These are phyloP conservation scores for Arthrobotrys iridis DNA, from an alignment of 2,329 filamentous ascomycete species.

Conservation along the genomic window DNA sequence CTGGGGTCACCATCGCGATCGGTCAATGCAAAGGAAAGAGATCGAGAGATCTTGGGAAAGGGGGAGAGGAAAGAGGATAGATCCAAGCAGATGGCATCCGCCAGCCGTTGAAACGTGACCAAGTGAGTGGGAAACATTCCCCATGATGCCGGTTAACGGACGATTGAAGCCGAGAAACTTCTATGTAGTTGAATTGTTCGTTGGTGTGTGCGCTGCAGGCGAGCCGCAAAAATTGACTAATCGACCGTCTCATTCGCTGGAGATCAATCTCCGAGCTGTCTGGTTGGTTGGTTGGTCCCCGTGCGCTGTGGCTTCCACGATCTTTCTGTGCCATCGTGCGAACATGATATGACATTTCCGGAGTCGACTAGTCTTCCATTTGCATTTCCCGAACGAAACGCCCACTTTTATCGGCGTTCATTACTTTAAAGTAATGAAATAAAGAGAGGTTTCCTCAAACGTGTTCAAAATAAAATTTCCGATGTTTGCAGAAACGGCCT, in stretches of 20 bases:
- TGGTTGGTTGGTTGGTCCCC: constrained; percentile 17
- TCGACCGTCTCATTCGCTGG: constrained; percentile 15
- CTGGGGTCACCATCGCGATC: not conserved
- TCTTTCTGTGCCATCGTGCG: constrained; percentile 21
- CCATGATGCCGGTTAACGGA: not conserved
- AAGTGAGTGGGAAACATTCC: not conserved
- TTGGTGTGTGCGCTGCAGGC: constrained; percentile 1
- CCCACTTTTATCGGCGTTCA: not conserved
- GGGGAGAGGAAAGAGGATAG: not conserved
- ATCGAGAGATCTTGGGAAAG: no score
- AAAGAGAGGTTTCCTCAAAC: constrained; percentile 4
- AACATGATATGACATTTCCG: constrained; percentile 35
- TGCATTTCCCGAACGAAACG: not conserved
- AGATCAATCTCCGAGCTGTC: not conserved
- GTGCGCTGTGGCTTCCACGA: constrained; percentile 5
- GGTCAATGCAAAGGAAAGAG: no score
- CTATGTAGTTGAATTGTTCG: not conserved
- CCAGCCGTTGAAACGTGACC: not conserved
- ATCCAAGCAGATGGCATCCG: not conserved
- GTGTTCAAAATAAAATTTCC: constrained; percentile 9
- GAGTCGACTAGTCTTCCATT: not conserved
- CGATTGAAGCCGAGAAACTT: not conserved
- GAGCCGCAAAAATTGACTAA: no score
- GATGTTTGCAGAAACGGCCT: not conserved
- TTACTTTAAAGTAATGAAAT: not conserved